Evolutionary conservation across 2,329 filamentous ascomycete genomes (phyloP).

Genomic region (Aspergillus ibericus): DNA sequence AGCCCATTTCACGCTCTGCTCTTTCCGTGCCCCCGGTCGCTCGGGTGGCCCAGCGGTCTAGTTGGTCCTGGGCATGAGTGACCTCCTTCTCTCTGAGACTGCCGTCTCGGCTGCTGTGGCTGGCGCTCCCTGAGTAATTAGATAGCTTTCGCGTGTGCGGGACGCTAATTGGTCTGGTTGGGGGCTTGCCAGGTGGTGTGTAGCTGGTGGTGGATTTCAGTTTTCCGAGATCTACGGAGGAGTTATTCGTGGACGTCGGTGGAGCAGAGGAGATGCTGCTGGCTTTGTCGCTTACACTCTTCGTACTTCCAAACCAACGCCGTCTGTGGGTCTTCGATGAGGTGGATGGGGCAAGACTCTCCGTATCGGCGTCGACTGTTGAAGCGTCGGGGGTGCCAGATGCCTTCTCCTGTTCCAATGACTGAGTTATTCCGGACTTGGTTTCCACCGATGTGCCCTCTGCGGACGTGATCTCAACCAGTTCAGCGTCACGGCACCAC

Average conservation of each 20-base stretch:
- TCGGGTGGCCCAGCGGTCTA: slow-evolving; percentile 55
- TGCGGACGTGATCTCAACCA: slow-evolving; percentile 68
- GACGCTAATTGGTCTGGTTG: slow-evolving; percentile 34
- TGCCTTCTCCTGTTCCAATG: slow-evolving; percentile 24
- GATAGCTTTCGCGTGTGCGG: slow-evolving; percentile 30
- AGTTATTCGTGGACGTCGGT: slow-evolving; percentile 20
- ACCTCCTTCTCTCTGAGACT: slow-evolving; percentile 42
- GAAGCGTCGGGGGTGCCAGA: slow-evolving; percentile 18
- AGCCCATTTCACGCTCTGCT: slow-evolving; percentile 63
- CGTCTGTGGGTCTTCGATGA: slow-evolving; percentile 34
- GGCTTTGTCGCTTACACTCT: slow-evolving; percentile 31
- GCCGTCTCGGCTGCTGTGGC: slow-evolving; percentile 21
- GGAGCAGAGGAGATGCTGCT: slow-evolving; percentile 23
- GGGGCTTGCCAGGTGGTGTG: slow-evolving; percentile 16
- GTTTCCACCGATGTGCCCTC: slow-evolving; percentile 47
- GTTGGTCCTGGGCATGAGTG: slow-evolving; percentile 47
- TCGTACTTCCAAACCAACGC: slow-evolving; percentile 40
- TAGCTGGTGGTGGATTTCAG: slow-evolving; percentile 20
- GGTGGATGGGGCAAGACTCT: slow-evolving; percentile 29
- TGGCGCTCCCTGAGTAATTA: slow-evolving; percentile 22
- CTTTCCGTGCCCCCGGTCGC: slow-evolving; percentile 55
- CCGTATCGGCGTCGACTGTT: slow-evolving; percentile 26
- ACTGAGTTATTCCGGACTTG: slow-evolving; percentile 33
- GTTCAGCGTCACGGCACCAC: slow-evolving; percentile 94
- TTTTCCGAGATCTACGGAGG: slow-evolving; percentile 25